A percentile compares a stretch with the other conserved stretches of the same genome.
These are phyloP conservation scores for Tillandsia fasciculata DNA, from an alignment of 176 grass and related monocot genomes.

Conservation along the genomic window DNA sequence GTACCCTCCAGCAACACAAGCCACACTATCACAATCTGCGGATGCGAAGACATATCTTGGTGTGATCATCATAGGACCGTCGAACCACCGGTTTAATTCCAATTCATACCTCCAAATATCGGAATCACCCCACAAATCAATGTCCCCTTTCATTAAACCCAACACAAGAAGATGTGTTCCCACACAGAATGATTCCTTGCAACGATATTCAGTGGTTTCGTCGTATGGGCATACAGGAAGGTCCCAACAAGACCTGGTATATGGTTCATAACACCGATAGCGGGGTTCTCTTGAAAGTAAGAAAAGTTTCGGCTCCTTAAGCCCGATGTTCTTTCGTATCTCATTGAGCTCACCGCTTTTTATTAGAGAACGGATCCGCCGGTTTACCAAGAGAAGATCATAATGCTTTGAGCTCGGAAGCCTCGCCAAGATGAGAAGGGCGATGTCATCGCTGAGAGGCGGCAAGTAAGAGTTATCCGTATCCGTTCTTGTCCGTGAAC, in stretches of 20 bases:
- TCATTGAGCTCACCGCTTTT: too few species aligned
- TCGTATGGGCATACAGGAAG: background rate
- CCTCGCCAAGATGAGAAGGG: too few species aligned
- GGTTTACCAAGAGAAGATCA: too few species aligned
- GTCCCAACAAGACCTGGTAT: background rate
- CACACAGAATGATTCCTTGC: background rate
- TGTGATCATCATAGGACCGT: background rate
- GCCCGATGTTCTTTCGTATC: background rate
- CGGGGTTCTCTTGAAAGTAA: background rate
- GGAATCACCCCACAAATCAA: background rate
- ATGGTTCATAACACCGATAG: background rate
- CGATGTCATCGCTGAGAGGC: too few species aligned
- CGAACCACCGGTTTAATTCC: background rate
- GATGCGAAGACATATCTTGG: background rate
- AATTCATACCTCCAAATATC: constrained; percentile 5
- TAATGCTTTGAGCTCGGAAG: too few species aligned
- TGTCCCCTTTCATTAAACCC: background rate
- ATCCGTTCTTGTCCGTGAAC: too few species aligned
- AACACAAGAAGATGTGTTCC: constrained; percentile 2
- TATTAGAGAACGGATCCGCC: too few species aligned
- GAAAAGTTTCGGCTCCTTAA: background rate
- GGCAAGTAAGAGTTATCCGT: too few species aligned
- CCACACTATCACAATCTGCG: background rate
- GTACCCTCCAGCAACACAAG: constrained; percentile 3
- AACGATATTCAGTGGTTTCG: background rate